phyloP scores from a whole-genome alignment of 1,284 basidiomycete genomes.

The Ustilago hordei region DNA sequence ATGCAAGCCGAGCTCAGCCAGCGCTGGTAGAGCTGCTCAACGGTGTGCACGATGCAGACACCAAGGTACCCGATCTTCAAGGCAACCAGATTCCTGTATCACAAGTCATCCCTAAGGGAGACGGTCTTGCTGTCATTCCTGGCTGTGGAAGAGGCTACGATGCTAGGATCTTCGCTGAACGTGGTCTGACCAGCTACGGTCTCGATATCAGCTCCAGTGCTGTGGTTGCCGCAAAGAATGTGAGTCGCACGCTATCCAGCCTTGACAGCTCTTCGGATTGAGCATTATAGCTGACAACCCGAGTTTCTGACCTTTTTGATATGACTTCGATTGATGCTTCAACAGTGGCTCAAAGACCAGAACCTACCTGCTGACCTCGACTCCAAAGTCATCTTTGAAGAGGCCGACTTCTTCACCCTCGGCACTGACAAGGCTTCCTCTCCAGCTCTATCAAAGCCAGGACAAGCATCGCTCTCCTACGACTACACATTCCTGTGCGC shows the following conservation, averaged over 20 bases:
- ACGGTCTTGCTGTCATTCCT: constrained; percentile 36
- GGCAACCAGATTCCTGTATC: constrained; percentile 28
- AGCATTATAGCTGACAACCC: background rate
- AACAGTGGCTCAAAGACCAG: constrained; percentile 48
- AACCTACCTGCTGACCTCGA: constrained; percentile 14
- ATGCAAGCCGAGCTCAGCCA: constrained; percentile 45
- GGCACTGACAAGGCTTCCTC: constrained; percentile 25
- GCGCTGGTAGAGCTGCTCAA: constrained; percentile 46
- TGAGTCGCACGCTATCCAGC: constrained; percentile 8
- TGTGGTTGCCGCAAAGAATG: constrained; percentile 46
- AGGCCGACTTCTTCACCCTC: constrained; percentile 52
- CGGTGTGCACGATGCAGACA: constrained; percentile 33
- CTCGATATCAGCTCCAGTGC: constrained; percentile 53
- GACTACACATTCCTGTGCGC: constrained; percentile 64
- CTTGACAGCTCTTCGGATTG: too few species aligned
- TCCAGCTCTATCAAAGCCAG: constrained; percentile 23
- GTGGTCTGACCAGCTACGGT: constrained; percentile 43
- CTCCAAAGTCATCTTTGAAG: constrained; percentile 33
- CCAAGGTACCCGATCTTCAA: constrained; percentile 16
- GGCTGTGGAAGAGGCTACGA: constrained; percentile 57
- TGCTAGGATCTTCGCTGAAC: constrained; percentile 45
- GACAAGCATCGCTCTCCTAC: constrained; percentile 37
- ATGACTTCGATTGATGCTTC: background rate
- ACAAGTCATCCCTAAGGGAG: constrained; percentile 21
- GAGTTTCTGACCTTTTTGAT: background rate